phyloP scores from a whole-genome alignment of 139 green algal genomes.

The Astrephomene gubernaculifera region DNA sequence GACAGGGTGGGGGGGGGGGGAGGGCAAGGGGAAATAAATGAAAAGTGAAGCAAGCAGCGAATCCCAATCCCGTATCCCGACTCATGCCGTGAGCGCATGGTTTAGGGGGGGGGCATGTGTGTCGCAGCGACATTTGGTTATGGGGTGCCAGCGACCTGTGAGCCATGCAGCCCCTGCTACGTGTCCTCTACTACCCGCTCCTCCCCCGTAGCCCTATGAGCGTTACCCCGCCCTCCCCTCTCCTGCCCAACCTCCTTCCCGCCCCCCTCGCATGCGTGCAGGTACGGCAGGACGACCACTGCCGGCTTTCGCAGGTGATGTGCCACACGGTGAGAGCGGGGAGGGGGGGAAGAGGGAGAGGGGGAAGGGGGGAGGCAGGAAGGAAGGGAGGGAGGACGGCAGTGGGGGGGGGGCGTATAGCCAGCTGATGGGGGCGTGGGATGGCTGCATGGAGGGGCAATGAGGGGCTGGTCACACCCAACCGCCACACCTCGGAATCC shows the following conservation, averaged over 20 bases:
- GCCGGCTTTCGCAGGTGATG: slow-evolving; percentile 85
- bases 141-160: too few species aligned
- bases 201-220: too few species aligned
- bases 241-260: not conserved
- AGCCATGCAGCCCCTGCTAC: not conserved
- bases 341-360: not conserved
- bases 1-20: not conserved
- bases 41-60: too few species aligned
- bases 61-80: too few species aligned
- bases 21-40: not conserved
- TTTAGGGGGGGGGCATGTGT: not conserved
- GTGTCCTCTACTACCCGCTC: not conserved
- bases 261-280: slow-evolving; percentile 76
- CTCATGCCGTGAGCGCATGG: not conserved
- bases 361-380: not conserved
- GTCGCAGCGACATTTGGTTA: too few species aligned
- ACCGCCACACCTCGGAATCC: too few species aligned
- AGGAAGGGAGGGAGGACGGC: too few species aligned
- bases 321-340: slow-evolving; percentile 77
- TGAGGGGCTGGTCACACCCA: too few species aligned
- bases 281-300: slow-evolving; percentile 89
- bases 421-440: too few species aligned
- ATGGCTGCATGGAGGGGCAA: too few species aligned
- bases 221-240: not conserved
- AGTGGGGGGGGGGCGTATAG: too few species aligned